A percentile compares a stretch with the other conserved stretches of the same genome.
These are phyloP conservation scores for Fusarium coffeatum DNA, from an alignment of 2,329 filamentous ascomycete genomes.

Conservation along the genomic window DNA sequence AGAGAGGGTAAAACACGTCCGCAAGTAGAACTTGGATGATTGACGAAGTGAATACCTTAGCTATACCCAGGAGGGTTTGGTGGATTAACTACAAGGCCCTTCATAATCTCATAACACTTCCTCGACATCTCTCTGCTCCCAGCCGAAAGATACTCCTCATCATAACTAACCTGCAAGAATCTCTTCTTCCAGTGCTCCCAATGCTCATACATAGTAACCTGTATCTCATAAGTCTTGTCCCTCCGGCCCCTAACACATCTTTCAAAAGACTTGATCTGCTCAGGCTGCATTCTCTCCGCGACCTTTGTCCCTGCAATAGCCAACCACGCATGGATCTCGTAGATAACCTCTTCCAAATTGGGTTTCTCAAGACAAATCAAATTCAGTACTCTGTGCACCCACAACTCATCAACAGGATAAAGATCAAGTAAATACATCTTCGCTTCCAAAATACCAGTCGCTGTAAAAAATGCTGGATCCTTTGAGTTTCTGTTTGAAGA, in stretches of 20 bases:
- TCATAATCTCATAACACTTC: constrained; percentile 22
- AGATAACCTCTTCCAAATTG: neutral
- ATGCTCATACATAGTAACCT: constrained; percentile 14
- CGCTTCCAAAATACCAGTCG: neutral
- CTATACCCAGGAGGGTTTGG: neutral
- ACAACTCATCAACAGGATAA: neutral
- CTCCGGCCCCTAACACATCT: neutral
- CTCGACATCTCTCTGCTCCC: neutral
- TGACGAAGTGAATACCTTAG: neutral
- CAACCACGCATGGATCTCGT: constrained; percentile 12
- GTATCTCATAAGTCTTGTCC: neutral
- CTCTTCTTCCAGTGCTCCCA: constrained; percentile 22
- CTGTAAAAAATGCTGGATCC: neutral
- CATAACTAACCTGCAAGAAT: neutral
- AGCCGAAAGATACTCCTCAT: neutral
- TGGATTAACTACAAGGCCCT: neutral
- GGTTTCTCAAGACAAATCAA: neutral
- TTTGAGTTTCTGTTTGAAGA: fast-evolving
- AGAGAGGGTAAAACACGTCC: too few species aligned
- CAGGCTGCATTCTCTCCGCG: neutral
- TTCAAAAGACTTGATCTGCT: neutral
- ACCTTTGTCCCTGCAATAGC: neutral
- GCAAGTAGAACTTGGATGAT: too few species aligned
- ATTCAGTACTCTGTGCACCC: constrained; percentile 8
- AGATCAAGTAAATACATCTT: constrained; percentile 1